Evolutionary conservation across 176 grass and related monocot species (phyloP).

Genomic region (Carex cristatella): DNA sequence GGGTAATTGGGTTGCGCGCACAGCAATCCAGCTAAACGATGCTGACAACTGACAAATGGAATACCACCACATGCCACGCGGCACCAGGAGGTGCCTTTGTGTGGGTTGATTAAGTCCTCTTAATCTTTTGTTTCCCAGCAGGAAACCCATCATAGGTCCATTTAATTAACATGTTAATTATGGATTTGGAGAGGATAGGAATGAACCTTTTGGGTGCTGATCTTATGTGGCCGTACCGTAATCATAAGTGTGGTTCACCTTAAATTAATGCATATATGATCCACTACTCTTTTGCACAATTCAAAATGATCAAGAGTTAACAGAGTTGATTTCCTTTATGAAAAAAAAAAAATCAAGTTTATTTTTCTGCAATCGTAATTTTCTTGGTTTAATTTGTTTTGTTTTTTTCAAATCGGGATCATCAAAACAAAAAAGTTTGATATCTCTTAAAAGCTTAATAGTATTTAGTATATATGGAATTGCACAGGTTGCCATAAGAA

Average conservation of each 20-base stretch:
- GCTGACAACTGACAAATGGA: conserved; percentile 21
- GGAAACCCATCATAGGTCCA: conserved; percentile 13
- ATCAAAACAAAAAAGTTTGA: no score
- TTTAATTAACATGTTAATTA: not conserved
- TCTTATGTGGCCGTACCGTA: not conserved
- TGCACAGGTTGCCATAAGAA: not conserved
- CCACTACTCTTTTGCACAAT: no score
- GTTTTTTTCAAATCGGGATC: no score
- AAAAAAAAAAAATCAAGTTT: no score
- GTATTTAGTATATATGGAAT: not conserved
- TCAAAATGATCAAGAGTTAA: no score
- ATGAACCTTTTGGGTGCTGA: not conserved
- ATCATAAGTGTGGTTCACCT: not conserved
- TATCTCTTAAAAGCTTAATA: not conserved
- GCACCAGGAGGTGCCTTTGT: conserved; percentile 17
- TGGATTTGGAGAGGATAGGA: not conserved
- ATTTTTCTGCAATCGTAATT: no score
- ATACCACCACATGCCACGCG: conserved; percentile 20
- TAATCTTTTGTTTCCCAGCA: conserved; percentile 9
- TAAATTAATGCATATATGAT: not conserved
- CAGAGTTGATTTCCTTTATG: no score
- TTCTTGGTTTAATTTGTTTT: no score
- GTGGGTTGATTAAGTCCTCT: not conserved
- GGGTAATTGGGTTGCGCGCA: not conserved
- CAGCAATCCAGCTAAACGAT: conserved; percentile 19